Percentiles rank a stretch among this genome's conserved stretches.
These are phyloP conservation scores for Malassezia restricta DNA, from an alignment of 1,284 basidiomycete genomes.

Conservation along the genomic window DNA sequence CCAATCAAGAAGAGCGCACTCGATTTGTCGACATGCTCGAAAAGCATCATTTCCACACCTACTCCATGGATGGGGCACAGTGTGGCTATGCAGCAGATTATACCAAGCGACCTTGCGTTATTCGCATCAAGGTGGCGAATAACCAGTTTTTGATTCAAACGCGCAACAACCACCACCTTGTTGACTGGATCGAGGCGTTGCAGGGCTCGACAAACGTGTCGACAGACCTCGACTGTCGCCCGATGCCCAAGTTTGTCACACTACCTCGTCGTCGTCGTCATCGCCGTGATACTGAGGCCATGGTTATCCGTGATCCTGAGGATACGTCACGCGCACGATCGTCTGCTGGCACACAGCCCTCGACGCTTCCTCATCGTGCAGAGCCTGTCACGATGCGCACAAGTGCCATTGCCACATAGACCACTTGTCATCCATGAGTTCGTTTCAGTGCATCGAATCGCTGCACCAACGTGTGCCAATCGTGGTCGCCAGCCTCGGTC, in stretches of 20 bases:
- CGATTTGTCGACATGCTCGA: slow-evolving; percentile 9
- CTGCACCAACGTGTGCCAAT: slow-evolving; percentile 12
- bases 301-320: neutral
- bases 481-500: neutral
- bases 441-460: slow-evolving; percentile 19
- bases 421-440: neutral
- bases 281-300: slow-evolving; percentile 8
- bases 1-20: neutral
- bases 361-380: no score
- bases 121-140: slow-evolving; percentile 80
- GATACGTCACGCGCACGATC: neutral
- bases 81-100: slow-evolving; percentile 91
- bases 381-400: no score
- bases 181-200: slow-evolving; percentile 92
- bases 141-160: slow-evolving; percentile 95
- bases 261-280: slow-evolving; percentile 33
- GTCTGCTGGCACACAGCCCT: neutral
- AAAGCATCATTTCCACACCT: slow-evolving; percentile 51
- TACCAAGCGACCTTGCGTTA: slow-evolving; percentile 81
- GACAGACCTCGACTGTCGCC: slow-evolving; percentile 74
- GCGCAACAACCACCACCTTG: slow-evolving; percentile 67
- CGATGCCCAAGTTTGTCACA: slow-evolving; percentile 47
- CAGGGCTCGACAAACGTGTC: slow-evolving; percentile 89
- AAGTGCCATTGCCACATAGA: no score
- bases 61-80: slow-evolving; percentile 80